Percentiles rank a stretch among this genome's conserved stretches.
phyloP scores from a whole-genome alignment of 2,329 filamentous ascomycete species.

The Periconia sp. region DNA sequence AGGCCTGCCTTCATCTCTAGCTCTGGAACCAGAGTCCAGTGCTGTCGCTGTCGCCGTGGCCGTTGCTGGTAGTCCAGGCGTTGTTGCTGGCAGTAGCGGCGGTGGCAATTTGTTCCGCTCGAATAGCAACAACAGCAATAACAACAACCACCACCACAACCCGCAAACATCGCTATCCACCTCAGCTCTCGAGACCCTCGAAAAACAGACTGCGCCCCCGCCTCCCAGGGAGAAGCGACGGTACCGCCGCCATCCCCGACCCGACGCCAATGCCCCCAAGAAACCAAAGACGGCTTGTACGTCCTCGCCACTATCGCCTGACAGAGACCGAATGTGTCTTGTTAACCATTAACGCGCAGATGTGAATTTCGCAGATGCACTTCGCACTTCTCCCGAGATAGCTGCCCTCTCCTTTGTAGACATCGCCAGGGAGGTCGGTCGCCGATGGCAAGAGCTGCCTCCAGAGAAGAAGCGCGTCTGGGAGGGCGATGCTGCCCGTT shows the following conservation, averaged over 20 bases:
- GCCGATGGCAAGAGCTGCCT: slow-evolving; percentile 41
- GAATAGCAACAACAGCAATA: slow-evolving; percentile 3
- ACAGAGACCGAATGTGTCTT: neutral
- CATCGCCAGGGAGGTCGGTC: slow-evolving; percentile 42
- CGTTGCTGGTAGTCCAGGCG: neutral
- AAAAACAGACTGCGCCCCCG: slow-evolving; percentile 23
- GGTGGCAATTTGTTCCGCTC: neutral
- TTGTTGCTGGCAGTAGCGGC: neutral
- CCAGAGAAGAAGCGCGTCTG: slow-evolving; percentile 40
- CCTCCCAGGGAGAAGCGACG: slow-evolving; percentile 37
- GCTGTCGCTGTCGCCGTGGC: neutral
- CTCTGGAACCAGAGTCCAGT: slow-evolving; percentile 25
- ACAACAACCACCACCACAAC: no score
- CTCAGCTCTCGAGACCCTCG: slow-evolving; percentile 30
- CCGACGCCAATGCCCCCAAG: slow-evolving; percentile 42
- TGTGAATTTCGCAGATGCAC: slow-evolving; percentile 46
- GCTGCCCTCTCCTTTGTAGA: slow-evolving; percentile 41
- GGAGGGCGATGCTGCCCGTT: slow-evolving; percentile 41
- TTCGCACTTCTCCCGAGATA: slow-evolving; percentile 39
- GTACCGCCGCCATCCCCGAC: slow-evolving; percentile 41
- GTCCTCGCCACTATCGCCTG: slow-evolving; percentile 2
- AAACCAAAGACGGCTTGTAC: slow-evolving; percentile 46
- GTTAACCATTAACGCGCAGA: slow-evolving; percentile 24
- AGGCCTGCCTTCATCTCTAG: slow-evolving; percentile 28
- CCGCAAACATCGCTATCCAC: slow-evolving; percentile 29